Percentiles rank a stretch among this genome's conserved stretches.
phyloP scores from a whole-genome alignment of 768 basidiomycete genomes.

The Pleurotus ostreatus region DNA sequence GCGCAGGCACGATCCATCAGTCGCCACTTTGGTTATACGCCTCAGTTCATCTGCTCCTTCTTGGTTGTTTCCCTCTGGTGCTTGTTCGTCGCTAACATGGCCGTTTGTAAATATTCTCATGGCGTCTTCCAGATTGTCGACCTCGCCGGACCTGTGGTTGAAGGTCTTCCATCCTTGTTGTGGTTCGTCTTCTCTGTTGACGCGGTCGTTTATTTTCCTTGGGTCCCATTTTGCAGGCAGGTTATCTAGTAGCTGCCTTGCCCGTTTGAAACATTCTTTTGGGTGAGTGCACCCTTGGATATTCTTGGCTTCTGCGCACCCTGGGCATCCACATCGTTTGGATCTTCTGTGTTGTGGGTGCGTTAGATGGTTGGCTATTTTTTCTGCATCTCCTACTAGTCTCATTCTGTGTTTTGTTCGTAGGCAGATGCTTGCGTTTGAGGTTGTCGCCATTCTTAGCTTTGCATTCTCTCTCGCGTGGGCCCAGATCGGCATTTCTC shows the following conservation, averaged over 20 bases:
- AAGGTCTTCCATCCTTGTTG: neutral
- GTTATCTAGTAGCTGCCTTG: neutral
- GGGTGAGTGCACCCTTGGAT: neutral
- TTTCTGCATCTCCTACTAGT: too few species aligned
- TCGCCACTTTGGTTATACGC: neutral
- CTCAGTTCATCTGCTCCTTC: neutral
- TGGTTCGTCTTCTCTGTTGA: neutral
- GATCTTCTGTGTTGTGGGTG: too few species aligned
- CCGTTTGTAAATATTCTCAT: neutral
- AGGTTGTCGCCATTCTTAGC: too few species aligned
- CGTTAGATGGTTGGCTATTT: too few species aligned
- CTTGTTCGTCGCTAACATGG: neutral
- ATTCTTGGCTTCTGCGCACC: neutral
- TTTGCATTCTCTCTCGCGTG: too few species aligned
- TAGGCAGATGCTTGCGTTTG: neutral
- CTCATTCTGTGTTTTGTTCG: too few species aligned
- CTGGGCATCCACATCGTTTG: too few species aligned
- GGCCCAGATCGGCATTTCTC: too few species aligned
- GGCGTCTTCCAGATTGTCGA: neutral
- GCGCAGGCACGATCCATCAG: neutral
- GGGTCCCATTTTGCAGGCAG: constrained; percentile 6
- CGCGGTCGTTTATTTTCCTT: neutral
- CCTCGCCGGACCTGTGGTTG: too few species aligned
- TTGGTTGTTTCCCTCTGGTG: too few species aligned
- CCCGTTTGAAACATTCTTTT: neutral